Evolutionary conservation across 1,284 basidiomycete species (phyloP), one percentile per base, ranked within the genome.

Genomic region (Crepidotus sp.): DNA sequence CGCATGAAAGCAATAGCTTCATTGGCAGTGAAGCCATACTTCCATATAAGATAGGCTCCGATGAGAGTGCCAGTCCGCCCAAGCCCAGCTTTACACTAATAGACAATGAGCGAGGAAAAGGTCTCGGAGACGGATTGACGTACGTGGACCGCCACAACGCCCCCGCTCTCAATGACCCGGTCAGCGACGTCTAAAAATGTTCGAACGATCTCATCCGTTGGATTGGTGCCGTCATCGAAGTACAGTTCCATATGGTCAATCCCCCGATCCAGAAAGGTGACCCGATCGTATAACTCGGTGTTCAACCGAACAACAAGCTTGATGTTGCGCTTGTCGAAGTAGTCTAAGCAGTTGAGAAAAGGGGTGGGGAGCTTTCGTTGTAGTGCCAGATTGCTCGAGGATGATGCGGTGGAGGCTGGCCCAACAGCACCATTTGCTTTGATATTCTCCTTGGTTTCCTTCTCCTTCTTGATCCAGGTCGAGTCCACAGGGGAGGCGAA

Each of bases 1-100:
- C 96, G 83, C 96, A 98, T 98, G 65, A 93, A 98, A 0, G 87
- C 96, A 50, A 98, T 98, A 7, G 85, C 94, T 66, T 99, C 96
- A 45, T 83, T 81, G 0, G 95, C 94, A n/a, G 92, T 92, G 61
- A 99, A 99, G n/a, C 88, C 88, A 59, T 98, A 94, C 67, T 96
- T 97, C 88, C 96, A 99, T 54, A 97, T 89, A 45, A 99, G 75
- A 70, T 98, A 98, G 3, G 96, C 96, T 38, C 93, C 93, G 51
- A 98, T 95, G 49, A 98, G 70, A 3, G 94, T 95, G 3, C 96
- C 95, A 3, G 92, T 96, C 39, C 92, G 76, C 17, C 92, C 92
- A 15, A 96, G 73, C 17, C 92, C 92, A 38, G 92, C 92, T 71
- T 96, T 96, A 64, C 92, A 96, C 81, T 96, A 55, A 42, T 42